Conservation (phyloP, 306 rosid species). For the Trichosanthes truncata region DNA sequence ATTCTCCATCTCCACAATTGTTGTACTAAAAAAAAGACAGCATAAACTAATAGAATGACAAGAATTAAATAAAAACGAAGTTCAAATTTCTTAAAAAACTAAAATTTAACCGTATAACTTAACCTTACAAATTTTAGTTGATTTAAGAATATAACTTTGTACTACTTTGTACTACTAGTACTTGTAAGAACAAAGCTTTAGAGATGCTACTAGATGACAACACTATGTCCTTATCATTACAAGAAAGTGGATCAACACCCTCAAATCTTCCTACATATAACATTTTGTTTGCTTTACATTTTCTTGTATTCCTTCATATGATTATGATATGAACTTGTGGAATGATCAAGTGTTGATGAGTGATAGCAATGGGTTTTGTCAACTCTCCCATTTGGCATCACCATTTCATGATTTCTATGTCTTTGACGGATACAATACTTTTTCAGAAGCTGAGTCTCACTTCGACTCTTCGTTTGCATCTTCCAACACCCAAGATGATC, state of each 20-base stretch:
- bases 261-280: neutral
- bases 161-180: neutral
- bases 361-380: neutral
- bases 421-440: neutral
- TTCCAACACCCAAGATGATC: neutral
- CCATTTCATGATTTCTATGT: neutral
- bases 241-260: neutral
- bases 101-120: neutral
- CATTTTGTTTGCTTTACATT: neutral
- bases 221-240: slow-evolving; percentile 7
- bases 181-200: neutral
- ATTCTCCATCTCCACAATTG: no score
- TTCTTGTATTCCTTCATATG: neutral
- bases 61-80: neutral
- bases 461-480: neutral
- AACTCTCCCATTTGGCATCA: neutral
- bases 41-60: no score
- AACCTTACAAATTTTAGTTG: neutral
- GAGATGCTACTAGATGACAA: neutral
- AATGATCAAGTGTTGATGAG: neutral
- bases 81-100: neutral
- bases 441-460: neutral
- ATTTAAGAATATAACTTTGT: no score
- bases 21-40: no score
- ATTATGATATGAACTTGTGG: neutral